phyloP scores from a whole-genome alignment of 768 basidiomycete species.

The Pulveroboletus frians region DNA sequence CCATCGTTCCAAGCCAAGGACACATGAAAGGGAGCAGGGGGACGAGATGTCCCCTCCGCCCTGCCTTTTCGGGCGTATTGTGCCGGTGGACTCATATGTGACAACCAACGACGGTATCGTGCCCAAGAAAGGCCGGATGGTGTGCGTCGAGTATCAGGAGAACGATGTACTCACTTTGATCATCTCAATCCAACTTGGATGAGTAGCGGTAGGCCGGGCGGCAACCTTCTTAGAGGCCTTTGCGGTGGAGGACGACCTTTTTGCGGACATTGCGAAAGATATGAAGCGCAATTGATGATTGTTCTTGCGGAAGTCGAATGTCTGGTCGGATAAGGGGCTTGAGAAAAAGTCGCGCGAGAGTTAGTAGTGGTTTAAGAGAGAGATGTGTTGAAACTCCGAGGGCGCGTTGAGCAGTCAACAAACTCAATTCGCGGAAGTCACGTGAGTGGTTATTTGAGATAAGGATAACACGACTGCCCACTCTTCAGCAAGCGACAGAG shows the following conservation, averaged over 20 bases:
- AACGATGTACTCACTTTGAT: conserved; percentile 55
- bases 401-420: conserved; percentile 37
- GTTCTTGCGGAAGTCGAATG: conserved; percentile 16
- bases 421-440: conserved; percentile 37
- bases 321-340: conserved; percentile 11
- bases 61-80: conserved; percentile 34
- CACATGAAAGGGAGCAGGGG: conserved; percentile 6
- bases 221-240: conserved; percentile 37
- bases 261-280: conserved; percentile 30
- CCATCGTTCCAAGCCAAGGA: conserved; percentile 11
- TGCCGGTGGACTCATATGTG: conserved; percentile 6
- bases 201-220: conserved; percentile 31
- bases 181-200: conserved; percentile 70
- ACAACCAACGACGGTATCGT: conserved; percentile 1
- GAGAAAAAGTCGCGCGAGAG: conserved; percentile 28
- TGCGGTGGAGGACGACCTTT: conserved; percentile 43
- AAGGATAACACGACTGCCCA: conserved; percentile 15
- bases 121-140: conserved; percentile 12
- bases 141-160: conserved; percentile 8
- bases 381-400: conserved; percentile 39
- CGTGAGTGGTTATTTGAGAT: conserved; percentile 34
- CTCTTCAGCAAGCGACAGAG: conserved; percentile 3
- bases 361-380: conserved; percentile 47
- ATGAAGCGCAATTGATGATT: conserved; percentile 7
- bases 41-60: conserved; percentile 32